These are phyloP conservation scores for Tubosaeta sp. DNA, from an alignment of 768 basidiomycete genomes.

Conservation along the genomic window DNA sequence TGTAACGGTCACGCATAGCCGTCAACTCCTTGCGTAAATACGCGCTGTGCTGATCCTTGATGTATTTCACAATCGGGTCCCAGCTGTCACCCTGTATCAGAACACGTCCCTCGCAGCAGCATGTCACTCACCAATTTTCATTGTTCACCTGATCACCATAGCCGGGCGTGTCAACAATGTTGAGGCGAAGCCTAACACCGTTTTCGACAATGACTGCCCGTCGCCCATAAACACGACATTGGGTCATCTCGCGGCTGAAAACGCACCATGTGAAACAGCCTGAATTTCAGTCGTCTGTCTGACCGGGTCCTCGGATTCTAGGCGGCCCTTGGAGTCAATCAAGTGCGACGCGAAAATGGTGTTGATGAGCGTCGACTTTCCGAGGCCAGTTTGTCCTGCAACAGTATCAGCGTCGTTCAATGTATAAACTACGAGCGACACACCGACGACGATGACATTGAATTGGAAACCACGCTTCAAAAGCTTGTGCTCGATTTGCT, in stretches of 20 bases:
- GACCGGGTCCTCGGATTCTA: conserved; percentile 82
- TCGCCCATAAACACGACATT: conserved; percentile 9
- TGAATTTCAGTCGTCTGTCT: conserved; percentile 98
- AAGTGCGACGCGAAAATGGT: conserved; percentile 99
- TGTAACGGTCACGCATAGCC: conserved; percentile 97
- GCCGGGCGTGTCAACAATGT: conserved; percentile 98
- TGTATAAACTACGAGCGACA: conserved; percentile 27
- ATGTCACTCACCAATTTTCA: conserved; percentile 78
- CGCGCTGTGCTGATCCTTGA: conserved; percentile 98
- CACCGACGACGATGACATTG: conserved; percentile 96
- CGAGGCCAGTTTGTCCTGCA: conserved; percentile 92
- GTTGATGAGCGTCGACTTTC: conserved; percentile 98
- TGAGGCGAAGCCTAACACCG: conserved; percentile 88
- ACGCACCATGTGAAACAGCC: conserved; percentile 86
- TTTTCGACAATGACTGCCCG: conserved; percentile 88
- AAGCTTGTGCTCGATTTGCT: conserved; percentile 98
- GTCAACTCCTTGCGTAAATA: conserved; percentile 99
- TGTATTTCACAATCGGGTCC: conserved; percentile 99
- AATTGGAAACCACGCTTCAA: conserved; percentile 99
- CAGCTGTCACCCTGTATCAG: conserved; percentile 52
- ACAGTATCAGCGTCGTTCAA: background rate
- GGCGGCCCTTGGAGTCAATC: conserved; percentile 94
- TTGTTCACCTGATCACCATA: conserved; percentile 99
- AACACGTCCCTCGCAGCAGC: background rate
- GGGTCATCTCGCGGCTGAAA: background rate